Conservation (phyloP, 2,329 filamentous ascomycete genomes). For the Aspergillus bombycis region DNA sequence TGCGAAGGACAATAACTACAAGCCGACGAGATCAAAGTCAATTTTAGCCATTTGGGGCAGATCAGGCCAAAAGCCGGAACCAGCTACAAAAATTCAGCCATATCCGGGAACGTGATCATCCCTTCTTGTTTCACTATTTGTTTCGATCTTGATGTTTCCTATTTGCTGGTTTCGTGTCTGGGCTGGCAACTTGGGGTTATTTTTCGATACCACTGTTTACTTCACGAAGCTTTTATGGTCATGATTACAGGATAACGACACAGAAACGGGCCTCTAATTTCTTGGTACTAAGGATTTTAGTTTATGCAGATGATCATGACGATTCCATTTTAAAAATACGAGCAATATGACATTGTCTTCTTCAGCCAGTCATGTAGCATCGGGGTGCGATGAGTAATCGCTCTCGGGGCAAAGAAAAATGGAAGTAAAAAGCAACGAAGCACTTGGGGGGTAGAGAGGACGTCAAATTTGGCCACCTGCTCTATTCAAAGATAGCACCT, state of each 20-base stretch:
- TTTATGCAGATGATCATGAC: background rate
- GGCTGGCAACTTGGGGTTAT: background rate
- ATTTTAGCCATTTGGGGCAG: slow-evolving; percentile 33
- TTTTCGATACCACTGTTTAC: slow-evolving; percentile 7
- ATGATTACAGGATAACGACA: background rate
- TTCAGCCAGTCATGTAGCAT: background rate
- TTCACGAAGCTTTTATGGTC: background rate
- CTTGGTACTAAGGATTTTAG: background rate
- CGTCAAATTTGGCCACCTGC: slow-evolving; percentile 17
- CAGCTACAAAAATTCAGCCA: slow-evolving; percentile 31
- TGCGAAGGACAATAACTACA: slow-evolving; percentile 14
- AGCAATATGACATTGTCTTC: background rate
- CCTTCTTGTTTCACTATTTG: background rate
- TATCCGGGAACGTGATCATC: slow-evolving; percentile 41
- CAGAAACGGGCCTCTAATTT: background rate
- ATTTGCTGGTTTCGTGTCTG: background rate
- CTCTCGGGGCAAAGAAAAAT: background rate
- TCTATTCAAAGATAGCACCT: slow-evolving; percentile 6
- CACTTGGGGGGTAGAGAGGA: background rate
- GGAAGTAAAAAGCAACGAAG: background rate
- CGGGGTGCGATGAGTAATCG: background rate
- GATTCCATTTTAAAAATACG: background rate
- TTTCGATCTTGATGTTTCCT: background rate
- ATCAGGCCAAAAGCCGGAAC: slow-evolving; percentile 22
- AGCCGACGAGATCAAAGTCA: slow-evolving; percentile 36